phyloP scores from a whole-genome alignment of 2,329 filamentous ascomycete species.

The Sphaerostilbella broomeana region DNA sequence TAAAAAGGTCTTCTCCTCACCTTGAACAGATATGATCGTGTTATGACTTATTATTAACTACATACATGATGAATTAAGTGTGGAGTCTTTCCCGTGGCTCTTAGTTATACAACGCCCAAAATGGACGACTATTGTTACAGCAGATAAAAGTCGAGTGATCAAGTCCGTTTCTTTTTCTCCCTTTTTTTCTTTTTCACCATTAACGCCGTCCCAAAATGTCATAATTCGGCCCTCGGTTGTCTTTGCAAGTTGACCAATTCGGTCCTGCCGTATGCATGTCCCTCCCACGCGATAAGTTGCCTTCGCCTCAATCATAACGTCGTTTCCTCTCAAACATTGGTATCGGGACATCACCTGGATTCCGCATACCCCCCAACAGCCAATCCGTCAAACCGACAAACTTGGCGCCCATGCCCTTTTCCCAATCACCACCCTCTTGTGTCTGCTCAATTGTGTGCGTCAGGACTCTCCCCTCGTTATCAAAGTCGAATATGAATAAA shows the following conservation, averaged over 20 bases:
- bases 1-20: no score
- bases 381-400: slow-evolving; percentile 92
- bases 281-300: no score
- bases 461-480: slow-evolving; percentile 72
- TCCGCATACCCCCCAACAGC: slow-evolving; percentile 69
- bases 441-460: slow-evolving; percentile 93
- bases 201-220: neutral
- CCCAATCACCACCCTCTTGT: slow-evolving; percentile 76
- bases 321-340: slow-evolving; percentile 30
- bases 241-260: no score
- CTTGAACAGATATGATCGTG: no score
- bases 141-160: no score
- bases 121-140: slow-evolving; percentile 4
- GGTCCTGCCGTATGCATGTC: no score
- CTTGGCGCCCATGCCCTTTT: slow-evolving; percentile 69
- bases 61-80: neutral
- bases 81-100: slow-evolving; percentile 16
- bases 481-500: slow-evolving; percentile 93
- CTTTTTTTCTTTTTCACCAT: slow-evolving; percentile 8
- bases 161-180: neutral
- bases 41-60: neutral
- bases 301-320: slow-evolving; percentile 10
- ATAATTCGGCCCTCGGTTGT: neutral
- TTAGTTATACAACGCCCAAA: slow-evolving; percentile 8
- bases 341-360: slow-evolving; percentile 27